phyloP scores from a whole-genome alignment of 1,284 basidiomycete genomes.

The Kwoniella shivajii region DNA sequence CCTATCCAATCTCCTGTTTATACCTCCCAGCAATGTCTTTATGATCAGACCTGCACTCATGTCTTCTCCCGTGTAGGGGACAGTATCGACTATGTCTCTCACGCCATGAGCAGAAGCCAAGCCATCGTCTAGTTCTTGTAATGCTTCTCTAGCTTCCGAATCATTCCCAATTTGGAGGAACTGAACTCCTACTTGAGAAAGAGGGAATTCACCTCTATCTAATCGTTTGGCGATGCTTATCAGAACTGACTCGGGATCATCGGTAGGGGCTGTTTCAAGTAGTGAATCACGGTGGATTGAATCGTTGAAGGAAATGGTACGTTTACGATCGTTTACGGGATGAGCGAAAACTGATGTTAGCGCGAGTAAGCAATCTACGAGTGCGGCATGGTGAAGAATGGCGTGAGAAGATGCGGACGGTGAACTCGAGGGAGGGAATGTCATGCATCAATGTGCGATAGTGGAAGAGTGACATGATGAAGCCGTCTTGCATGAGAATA shows the following conservation, averaged over 20 bases:
- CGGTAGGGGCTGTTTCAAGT: constrained; percentile 31
- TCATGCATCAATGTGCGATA: background rate
- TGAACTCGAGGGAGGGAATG: background rate
- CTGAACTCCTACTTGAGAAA: constrained; percentile 53
- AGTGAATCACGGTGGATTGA: constrained; percentile 21
- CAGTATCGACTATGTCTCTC: constrained; percentile 48
- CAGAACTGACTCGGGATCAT: constrained; percentile 46
- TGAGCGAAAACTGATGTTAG: constrained; percentile 37
- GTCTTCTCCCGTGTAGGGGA: constrained; percentile 32
- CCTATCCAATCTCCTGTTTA: constrained; percentile 40
- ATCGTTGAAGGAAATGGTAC: constrained; percentile 5
- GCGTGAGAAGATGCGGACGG: background rate
- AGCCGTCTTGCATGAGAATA: background rate
- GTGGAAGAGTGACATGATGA: background rate
- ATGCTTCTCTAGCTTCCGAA: constrained; percentile 36
- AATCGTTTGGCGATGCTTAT: constrained; percentile 39
- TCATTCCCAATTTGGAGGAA: constrained; percentile 53
- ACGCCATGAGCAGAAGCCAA: constrained; percentile 32
- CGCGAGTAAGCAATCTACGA: constrained; percentile 1
- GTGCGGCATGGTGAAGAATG: background rate
- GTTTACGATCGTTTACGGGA: constrained; percentile 26
- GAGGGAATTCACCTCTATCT: constrained; percentile 48
- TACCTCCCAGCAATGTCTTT: constrained; percentile 44
- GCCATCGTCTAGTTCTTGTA: constrained; percentile 47
- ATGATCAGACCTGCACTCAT: constrained; percentile 36